Evolutionary conservation across 371 early-diverging fungal species (phyloP).

Genomic region (Nematocida minor): DNA sequence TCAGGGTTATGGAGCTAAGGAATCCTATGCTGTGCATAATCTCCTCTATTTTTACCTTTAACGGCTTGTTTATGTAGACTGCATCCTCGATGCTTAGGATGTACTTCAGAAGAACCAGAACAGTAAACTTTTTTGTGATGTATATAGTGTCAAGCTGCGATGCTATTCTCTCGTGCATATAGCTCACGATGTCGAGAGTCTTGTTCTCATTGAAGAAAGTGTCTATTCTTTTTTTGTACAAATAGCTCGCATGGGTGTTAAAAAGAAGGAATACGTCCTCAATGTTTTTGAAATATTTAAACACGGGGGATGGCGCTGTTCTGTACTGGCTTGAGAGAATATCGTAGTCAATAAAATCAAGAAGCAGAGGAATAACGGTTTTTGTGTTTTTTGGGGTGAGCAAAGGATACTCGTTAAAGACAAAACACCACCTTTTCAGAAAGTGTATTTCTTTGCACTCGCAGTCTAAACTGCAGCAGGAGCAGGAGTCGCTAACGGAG

Average conservation of each 20-base stretch:
- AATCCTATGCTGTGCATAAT: slow-evolving; percentile 32
- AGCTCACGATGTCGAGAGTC: neutral
- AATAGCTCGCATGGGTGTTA: neutral
- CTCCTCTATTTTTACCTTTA: neutral
- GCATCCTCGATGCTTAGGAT: slow-evolving; percentile 12
- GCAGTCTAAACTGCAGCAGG: neutral
- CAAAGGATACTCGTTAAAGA: slow-evolving; percentile 24
- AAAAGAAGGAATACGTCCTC: neutral
- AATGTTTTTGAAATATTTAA: neutral
- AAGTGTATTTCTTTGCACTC: slow-evolving; percentile 2
- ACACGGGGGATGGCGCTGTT: neutral
- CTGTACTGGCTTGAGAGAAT: neutral
- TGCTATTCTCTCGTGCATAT: neutral
- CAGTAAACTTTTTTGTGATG: slow-evolving; percentile 29
- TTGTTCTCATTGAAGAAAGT: neutral
- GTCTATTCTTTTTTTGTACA: neutral
- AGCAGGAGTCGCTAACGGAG: neutral
- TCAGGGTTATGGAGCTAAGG: slow-evolving; percentile 7
- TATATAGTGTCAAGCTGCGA: slow-evolving; percentile 1
- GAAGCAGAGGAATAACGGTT: slow-evolving; percentile 18
- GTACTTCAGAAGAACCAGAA: slow-evolving; percentile 25
- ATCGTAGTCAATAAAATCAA: slow-evolving; percentile 26
- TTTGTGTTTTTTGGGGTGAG: slow-evolving; percentile 12
- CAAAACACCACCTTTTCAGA: slow-evolving; percentile 28
- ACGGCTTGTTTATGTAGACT: neutral